Base-by-base conservation (phyloP, 805 yeast species). In the Saccharomyces eubayanus region DNA sequence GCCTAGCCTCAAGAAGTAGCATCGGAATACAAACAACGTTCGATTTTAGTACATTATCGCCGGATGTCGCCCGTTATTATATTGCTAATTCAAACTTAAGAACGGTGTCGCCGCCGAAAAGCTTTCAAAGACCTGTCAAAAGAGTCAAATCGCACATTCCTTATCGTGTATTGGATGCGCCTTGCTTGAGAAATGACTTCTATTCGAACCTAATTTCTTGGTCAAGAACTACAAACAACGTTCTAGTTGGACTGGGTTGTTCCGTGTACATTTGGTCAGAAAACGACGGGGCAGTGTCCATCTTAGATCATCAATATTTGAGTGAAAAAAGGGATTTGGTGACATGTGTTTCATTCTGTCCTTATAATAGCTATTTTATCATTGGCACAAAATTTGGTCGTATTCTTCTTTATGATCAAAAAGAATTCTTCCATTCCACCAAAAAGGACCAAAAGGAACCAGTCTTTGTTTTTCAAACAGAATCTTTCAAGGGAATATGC, bases 191-290 rank as follows among this genome's bases (percentile, higher is more conserved):
- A 56, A 84, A 87, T 66, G 96, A 89, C 65, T 89, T 83, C 63
- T 89, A 89, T 67, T 77, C 88, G 1, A 87, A 87, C 62, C 72
- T 87, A 52, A 77, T 89, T 0, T 78, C 89, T 5, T 89, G 96
- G 96, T 81, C 90, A 0, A 64, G 63, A 6, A 60, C 59, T 14
- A 69, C 80, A 0, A 75, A 74, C 46, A 72, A 72, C 27, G 71
- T 88, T 0, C 84, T 84, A 0, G 89, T 89, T 1, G 96, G 91
- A 0, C 70, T 88, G 31, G 84, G 81, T 0, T 62, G 73, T 3
- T 69, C 76, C 4, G 84, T 80, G 0, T 86, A 80, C 63, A 62
- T 83, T 30, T 89, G 96, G 94, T 75, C 79, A 11, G 80, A 77
- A 48, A 67, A 64, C 9, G 64, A 69, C 12, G 81, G 81, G 2